Conservation (phyloP, 2,329 filamentous ascomycete genomes). For the Lachnellula suecica region DNA sequence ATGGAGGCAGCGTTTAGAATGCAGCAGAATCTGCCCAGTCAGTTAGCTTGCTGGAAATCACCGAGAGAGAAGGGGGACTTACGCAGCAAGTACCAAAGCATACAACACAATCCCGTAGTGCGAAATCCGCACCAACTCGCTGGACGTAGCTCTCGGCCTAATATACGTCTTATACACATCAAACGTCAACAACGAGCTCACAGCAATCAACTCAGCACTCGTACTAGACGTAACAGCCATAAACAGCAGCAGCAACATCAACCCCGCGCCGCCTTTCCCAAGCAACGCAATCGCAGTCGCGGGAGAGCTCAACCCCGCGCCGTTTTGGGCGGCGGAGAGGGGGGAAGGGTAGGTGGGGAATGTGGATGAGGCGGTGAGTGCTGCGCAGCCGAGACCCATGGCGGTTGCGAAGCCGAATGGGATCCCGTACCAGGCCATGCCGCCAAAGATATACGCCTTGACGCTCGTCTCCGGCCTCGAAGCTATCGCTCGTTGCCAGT, state of each 20-base stretch:
- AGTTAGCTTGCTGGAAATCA: neutral
- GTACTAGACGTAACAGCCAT: slow-evolving; percentile 47
- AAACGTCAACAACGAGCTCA: slow-evolving; percentile 38
- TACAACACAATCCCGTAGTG: slow-evolving; percentile 36
- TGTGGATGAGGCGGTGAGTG: slow-evolving; percentile 25
- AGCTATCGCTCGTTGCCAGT: slow-evolving; percentile 45
- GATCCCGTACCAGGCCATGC: slow-evolving; percentile 40
- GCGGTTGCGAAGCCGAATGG: slow-evolving; percentile 37
- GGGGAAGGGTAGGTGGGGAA: slow-evolving; percentile 35
- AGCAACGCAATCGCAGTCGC: slow-evolving; percentile 36
- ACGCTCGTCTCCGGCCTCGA: slow-evolving; percentile 40
- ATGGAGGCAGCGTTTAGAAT: slow-evolving; percentile 38
- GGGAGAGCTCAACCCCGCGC: slow-evolving; percentile 33
- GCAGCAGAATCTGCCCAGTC: slow-evolving; percentile 28
- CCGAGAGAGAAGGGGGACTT: slow-evolving; percentile 10
- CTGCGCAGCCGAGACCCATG: slow-evolving; percentile 37
- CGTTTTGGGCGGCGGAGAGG: slow-evolving; percentile 31
- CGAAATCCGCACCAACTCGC: slow-evolving; percentile 33
- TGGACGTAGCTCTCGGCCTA: slow-evolving; percentile 32
- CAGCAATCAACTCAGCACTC: slow-evolving; percentile 43
- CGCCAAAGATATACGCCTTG: slow-evolving; percentile 41
- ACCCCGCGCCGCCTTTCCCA: slow-evolving; percentile 35
- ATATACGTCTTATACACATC: slow-evolving; percentile 41
- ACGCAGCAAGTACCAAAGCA: slow-evolving; percentile 32
- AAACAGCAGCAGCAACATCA: slow-evolving; percentile 42